A percentile compares a stretch with the other conserved stretches of the same genome.
phyloP scores from a whole-genome alignment of 176 grass and related monocot genomes.

The Aegilops speltoides region DNA sequence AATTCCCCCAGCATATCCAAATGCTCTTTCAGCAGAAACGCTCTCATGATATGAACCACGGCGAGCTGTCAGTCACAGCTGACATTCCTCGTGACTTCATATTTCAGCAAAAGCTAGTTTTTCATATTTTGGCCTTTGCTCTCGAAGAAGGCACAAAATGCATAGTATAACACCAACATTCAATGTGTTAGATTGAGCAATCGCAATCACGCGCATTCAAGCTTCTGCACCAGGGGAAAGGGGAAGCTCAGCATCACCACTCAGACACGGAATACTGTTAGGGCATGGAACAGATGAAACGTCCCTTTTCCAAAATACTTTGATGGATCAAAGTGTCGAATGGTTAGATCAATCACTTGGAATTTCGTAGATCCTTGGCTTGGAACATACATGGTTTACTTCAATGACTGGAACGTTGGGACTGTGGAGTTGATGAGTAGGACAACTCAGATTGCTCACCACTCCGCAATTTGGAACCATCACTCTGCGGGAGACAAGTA shows the following conservation, averaged over 20 bases:
- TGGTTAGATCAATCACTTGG: background rate
- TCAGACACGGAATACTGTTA: background rate
- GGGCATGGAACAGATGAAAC: background rate
- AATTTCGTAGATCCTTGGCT: slow-evolving; percentile 2
- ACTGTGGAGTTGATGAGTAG: slow-evolving; percentile 54
- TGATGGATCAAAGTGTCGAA: background rate
- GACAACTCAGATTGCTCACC: slow-evolving; percentile 50
- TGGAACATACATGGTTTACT: background rate
- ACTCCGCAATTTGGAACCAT: slow-evolving; percentile 44
- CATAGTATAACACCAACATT: background rate
- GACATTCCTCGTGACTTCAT: background rate
- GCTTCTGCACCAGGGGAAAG: background rate
- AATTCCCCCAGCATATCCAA: background rate
- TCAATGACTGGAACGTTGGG: slow-evolving; percentile 40
- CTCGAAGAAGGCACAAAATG: background rate
- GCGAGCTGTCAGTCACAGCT: background rate
- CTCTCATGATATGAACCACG: background rate
- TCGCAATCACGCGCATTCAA: background rate
- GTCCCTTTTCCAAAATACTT: background rate
- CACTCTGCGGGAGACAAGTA: slow-evolving; percentile 40
- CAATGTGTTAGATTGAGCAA: background rate
- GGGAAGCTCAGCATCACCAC: background rate
- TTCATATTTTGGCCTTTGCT: background rate
- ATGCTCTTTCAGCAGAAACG: background rate
- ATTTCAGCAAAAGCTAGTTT: background rate